Evolutionary conservation across 139 green algal species (phyloP), one percentile per base, ranked within the genome.

Genomic region (Nannochloris sp.): DNA sequence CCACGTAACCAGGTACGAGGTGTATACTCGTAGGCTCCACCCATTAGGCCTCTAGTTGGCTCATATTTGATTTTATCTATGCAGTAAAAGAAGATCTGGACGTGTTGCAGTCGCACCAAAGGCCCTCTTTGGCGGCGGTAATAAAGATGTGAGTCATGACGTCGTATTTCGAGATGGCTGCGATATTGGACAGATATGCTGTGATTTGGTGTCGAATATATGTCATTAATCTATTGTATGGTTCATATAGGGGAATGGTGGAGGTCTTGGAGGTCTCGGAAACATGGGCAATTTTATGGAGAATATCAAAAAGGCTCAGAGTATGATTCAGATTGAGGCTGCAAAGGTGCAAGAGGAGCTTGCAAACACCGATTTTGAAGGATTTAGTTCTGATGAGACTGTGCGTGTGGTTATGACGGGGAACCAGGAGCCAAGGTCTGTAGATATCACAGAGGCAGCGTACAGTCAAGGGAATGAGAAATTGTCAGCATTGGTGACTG

Each of bases 221-320:
- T 31, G 5, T 51, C 5, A 28, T 25, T 30, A 1, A 20, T 8
- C 2, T 8, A 4, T 20, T 53, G 17, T 9, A 20, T 61, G 31
- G n/a, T 56, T 8, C 16, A 61, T 31, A 26, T 57, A 20, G 49
- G 63, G n/a, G 46, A 23, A 66, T 17, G 78, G 78, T 51, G 79
- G 79, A 36, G 80, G 82, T 67, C 85, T 85, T 68, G 82, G 80
- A 5, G 58, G 58, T 44, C 84, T 91, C 50, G 83, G 51, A 59
- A 75, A 89, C 68, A 92, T 95, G 83, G 84, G 77, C 58, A 87
- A 88, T 53, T 62, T 95, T 23, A 93, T 95, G 86, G 85, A 91
- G 65, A 86, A 88, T 61, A 84, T 96, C 31, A 90, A 91, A 77
- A 95, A 96, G 71, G 90, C 90, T 10, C 90, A 97, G 76, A 61